Conservation (phyloP, 768 basidiomycete genomes). For the Mycena olivaceomarginata region DNA sequence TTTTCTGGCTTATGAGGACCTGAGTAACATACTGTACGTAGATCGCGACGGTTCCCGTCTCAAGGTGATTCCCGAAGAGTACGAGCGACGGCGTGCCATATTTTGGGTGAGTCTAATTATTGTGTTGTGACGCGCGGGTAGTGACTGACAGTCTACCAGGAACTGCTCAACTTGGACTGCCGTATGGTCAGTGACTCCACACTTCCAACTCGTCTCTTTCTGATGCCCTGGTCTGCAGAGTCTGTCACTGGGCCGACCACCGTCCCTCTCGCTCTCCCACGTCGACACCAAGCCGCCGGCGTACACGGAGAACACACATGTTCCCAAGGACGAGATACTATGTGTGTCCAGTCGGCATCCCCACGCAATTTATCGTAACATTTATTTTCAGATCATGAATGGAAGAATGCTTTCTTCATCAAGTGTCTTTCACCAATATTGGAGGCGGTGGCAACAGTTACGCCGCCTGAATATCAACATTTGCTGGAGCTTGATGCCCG, state of each 20-base stretch:
- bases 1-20: conserved; percentile 33
- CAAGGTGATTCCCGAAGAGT: conserved; percentile 83
- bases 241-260: conserved; percentile 82
- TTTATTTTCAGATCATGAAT: conserved; percentile 73
- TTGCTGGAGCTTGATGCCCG: conserved; percentile 72
- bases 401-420: conserved; percentile 82
- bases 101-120: conserved; percentile 68
- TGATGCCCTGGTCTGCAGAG: conserved; percentile 62
- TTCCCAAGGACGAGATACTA: conserved; percentile 68
- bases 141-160: conserved; percentile 48
- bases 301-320: conserved; percentile 51
- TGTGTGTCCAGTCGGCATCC: conserved; percentile 60
- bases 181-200: conserved; percentile 68
- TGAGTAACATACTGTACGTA: conserved; percentile 49
- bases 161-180: conserved; percentile 83
- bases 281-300: conserved; percentile 77
- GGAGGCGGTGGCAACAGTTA: conserved; percentile 72
- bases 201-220: conserved; percentile 5
- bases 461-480: conserved; percentile 69
- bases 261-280: conserved; percentile 78
- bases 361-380: background rate
- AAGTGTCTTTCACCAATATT: conserved; percentile 79
- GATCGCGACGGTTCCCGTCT: conserved; percentile 81
- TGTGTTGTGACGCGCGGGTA: background rate
- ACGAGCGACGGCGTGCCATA: conserved; percentile 79